Conservation (phyloP, 139 green algal species). For the Chlorella sp. region DNA sequence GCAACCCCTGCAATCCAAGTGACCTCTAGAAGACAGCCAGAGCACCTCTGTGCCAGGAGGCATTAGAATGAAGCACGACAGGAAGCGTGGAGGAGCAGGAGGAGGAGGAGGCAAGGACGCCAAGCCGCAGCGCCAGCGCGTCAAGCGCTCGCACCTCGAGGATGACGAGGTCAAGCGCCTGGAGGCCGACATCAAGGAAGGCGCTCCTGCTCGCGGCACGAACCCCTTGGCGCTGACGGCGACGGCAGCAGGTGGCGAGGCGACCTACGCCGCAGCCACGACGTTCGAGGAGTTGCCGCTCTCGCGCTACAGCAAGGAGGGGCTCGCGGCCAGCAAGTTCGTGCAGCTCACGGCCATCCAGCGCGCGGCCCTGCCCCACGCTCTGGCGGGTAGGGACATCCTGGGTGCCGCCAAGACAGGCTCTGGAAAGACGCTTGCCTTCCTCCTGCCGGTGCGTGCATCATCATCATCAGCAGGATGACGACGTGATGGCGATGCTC, state of each 20-base stretch:
- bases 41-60: too few species aligned
- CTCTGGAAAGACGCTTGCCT: constrained; percentile 95
- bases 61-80: too few species aligned
- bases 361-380: constrained; percentile 84
- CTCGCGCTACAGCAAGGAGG: constrained; percentile 38
- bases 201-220: constrained; percentile 38
- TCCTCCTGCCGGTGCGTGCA: constrained; percentile 80
- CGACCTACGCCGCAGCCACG: constrained; percentile 27
- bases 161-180: constrained; percentile 28
- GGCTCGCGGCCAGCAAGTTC: constrained; percentile 53
- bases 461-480: not conserved
- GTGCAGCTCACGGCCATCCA: constrained; percentile 87
- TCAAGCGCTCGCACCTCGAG: constrained; percentile 18
- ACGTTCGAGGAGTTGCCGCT: constrained; percentile 50
- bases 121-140: not conserved
- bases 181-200: constrained; percentile 15
- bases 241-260: constrained; percentile 4
- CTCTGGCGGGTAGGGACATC: constrained; percentile 84
- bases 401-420: constrained; percentile 97
- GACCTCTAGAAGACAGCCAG: too few species aligned
- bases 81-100: not conserved
- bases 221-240: constrained; percentile 32
- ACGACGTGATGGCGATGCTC: not conserved
- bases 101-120: not conserved
- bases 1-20: too few species aligned